Evolutionary conservation across 2,329 filamentous ascomycete species (phyloP).

Genomic region (Alternaria ventricosa): DNA sequence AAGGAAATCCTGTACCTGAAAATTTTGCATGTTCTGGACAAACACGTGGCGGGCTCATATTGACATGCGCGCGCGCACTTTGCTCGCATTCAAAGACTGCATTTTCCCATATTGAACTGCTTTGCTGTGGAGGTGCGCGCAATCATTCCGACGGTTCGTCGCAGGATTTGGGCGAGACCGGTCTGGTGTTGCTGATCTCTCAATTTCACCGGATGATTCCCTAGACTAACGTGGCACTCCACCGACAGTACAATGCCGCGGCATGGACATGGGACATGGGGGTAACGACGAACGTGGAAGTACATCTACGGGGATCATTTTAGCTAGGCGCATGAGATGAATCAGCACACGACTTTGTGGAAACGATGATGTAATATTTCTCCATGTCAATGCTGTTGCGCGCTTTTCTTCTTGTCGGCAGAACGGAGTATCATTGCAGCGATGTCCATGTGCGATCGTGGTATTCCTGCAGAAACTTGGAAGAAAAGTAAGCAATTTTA

Average conservation of each 20-base stretch:
- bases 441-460: background rate
- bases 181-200: constrained; percentile 14
- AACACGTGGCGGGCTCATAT: constrained; percentile 8
- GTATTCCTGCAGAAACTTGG: constrained; percentile 4
- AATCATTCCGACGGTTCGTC: constrained; percentile 8
- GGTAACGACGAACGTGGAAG: background rate
- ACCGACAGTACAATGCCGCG: constrained; percentile 6
- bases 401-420: background rate
- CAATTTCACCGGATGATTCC: constrained; percentile 10
- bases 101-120: constrained; percentile 12
- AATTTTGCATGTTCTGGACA: background rate
- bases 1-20: constrained; percentile 1
- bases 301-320: background rate
- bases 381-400: background rate
- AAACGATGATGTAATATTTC: background rate
- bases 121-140: background rate
- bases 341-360: background rate
- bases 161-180: constrained; percentile 5
- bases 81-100: constrained; percentile 1
- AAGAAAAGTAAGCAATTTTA: constrained; percentile 2
- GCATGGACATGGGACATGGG: background rate
- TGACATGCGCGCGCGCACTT: background rate
- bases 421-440: background rate
- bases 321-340: background rate
- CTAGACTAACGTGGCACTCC: constrained; percentile 9